Evolutionary conservation across 805 yeast species (phyloP).

Genomic region (Lipomyces spencermartinsiae): DNA sequence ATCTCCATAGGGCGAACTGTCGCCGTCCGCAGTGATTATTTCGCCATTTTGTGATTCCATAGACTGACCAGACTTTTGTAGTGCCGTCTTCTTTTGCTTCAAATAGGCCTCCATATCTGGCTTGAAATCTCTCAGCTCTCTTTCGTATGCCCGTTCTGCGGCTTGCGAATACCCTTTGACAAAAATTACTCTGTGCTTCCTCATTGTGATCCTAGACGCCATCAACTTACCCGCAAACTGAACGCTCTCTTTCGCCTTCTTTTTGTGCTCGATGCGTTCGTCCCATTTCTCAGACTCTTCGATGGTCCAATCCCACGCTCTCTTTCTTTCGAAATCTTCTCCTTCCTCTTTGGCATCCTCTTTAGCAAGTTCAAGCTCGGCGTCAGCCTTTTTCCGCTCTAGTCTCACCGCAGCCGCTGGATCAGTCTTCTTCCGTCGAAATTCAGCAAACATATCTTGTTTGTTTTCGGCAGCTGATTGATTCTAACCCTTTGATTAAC

Average conservation of each 20-base stretch:
- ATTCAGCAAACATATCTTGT: conserved; percentile 37
- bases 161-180: conserved; percentile 55
- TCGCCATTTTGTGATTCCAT: conserved; percentile 38
- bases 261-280: conserved; percentile 46
- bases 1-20: conserved; percentile 24
- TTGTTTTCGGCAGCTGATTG: conserved; percentile 35
- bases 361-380: conserved; percentile 50
- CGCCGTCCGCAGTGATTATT: conserved; percentile 33
- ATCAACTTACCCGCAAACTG: conserved; percentile 48
- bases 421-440: conserved; percentile 35
- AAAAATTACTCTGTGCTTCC: background rate
- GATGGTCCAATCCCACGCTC: conserved; percentile 63
- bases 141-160: conserved; percentile 66
- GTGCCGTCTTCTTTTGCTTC: conserved; percentile 46
- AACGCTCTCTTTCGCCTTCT: conserved; percentile 43
- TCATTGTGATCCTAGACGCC: conserved; percentile 23
- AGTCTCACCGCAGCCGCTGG: conserved; percentile 31
- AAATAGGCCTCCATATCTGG: conserved; percentile 54
- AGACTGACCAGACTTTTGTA: conserved; percentile 41
- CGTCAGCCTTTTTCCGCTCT: conserved; percentile 47
- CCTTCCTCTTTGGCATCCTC: conserved; percentile 49
- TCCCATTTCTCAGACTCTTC: conserved; percentile 74
- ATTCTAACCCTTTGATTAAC: conserved; percentile 22
- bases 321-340: conserved; percentile 51
- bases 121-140: conserved; percentile 53